Evolutionary conservation across 805 yeast species (phyloP), one percentile per base, ranked within the genome.

Genomic region (Blastobotrys parvus): DNA sequence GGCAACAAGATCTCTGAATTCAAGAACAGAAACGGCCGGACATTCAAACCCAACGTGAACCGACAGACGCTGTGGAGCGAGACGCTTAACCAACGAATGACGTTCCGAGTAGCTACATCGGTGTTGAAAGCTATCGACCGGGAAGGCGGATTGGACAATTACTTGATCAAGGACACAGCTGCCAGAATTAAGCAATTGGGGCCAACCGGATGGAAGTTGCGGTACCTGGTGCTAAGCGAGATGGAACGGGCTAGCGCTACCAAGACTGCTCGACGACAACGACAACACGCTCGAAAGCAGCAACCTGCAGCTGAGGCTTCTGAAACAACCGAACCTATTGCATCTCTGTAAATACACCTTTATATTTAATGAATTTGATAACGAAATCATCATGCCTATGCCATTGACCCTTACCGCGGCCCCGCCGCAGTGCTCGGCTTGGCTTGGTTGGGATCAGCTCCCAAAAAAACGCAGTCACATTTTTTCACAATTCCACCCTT

Each of bases 141-240:
- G 54, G 97, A 90, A 62, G 98, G 98, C 48, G 98, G 99, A 3
- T 70, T 92, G 44, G 99, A 92, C 59, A 80, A 80, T 50, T 92
- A 92, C 60, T 63, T 92, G 48, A 72, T 78, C 35, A 92, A 92
- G 64, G 94, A 88, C 46, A 86, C 83, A 52, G 70, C 94, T 4
- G 94, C 94, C 2, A 74, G 98, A 67, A 71, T 86, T 51, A 92
- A 92, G 68, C 95, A 92, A 60, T 68, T 92, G 57, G 98, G 98
- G 0, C 82, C 89, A 43, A 70, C 75, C 45, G 98, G 97, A 27
- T 92, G 97, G 97, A 76, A 75, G 54, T 70, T 92, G 52, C 81
- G 90, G 57, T 89, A 82, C 61, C 75, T 78, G 44, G 78, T 92
- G 13, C 61, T 90, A 56, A 64, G 63, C 54, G 61, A 62, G 45